These are phyloP conservation scores for Lasiosphaeris hirsuta DNA, from an alignment of 495 filamentous ascomycete species.

Conservation along the genomic window DNA sequence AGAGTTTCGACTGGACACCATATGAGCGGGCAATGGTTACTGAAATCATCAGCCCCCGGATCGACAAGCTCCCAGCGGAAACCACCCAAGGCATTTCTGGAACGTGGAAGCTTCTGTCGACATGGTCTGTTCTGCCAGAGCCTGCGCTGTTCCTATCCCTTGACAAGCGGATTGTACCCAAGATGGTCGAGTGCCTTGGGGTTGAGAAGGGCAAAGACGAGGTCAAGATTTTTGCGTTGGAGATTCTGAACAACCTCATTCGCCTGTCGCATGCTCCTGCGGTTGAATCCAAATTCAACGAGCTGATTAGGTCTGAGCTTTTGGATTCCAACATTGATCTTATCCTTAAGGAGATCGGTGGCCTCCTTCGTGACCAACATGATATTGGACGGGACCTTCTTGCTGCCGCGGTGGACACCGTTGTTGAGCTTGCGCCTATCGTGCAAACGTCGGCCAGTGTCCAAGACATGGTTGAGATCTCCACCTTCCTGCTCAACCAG, in stretches of 20 bases:
- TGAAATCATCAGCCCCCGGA: slow-evolving; percentile 69
- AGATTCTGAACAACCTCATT: slow-evolving; percentile 66
- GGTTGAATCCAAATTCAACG: slow-evolving; percentile 52
- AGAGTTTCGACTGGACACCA: slow-evolving; percentile 62
- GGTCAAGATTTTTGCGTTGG: slow-evolving; percentile 78
- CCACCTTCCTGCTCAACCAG: slow-evolving; percentile 76
- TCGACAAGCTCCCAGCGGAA: slow-evolving; percentile 79
- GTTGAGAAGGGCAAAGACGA: slow-evolving; percentile 79
- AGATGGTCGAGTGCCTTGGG: slow-evolving; percentile 67
- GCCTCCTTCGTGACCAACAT: slow-evolving; percentile 54
- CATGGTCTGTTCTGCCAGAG: slow-evolving; percentile 67
- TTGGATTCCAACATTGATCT: slow-evolving; percentile 66
- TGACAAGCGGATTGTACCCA: slow-evolving; percentile 61
- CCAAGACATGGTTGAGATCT: slow-evolving; percentile 69
- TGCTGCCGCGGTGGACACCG: slow-evolving; percentile 69
- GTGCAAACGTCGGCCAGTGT: slow-evolving; percentile 66
- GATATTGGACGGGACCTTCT: slow-evolving; percentile 67
- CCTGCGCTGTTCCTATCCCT: slow-evolving; percentile 65
- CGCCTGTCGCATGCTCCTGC: slow-evolving; percentile 50
- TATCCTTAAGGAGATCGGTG: slow-evolving; percentile 63
- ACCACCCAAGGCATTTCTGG: slow-evolving; percentile 86
- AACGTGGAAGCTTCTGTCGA: slow-evolving; percentile 71
- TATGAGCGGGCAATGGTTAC: slow-evolving; percentile 68
- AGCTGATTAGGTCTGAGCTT: slow-evolving; percentile 59
- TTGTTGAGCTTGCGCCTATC: slow-evolving; percentile 71